Evolutionary conservation across 768 basidiomycete genomes (phyloP).

Genomic region (Hericium alpestre): DNA sequence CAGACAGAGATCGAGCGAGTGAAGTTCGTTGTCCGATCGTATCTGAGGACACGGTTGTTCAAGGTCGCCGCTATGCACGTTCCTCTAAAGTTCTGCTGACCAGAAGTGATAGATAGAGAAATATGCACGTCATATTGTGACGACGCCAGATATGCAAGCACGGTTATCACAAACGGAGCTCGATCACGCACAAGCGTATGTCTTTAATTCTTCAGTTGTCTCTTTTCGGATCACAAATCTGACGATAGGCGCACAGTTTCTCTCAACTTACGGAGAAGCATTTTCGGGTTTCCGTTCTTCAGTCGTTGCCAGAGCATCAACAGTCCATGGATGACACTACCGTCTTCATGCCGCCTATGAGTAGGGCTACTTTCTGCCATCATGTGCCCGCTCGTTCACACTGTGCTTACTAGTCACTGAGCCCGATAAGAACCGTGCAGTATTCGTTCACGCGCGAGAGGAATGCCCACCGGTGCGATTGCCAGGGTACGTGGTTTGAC

Average conservation of each 20-base stretch:
- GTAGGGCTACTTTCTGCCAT: constrained; percentile 24
- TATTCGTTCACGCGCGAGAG: constrained; percentile 71
- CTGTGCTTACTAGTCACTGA: constrained; percentile 43
- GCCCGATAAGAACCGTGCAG: constrained; percentile 67
- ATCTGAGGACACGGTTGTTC: constrained; percentile 73
- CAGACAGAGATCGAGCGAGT: constrained; percentile 92
- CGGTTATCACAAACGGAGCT: constrained; percentile 76
- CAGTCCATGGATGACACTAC: constrained; percentile 66
- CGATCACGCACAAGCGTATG: constrained; percentile 65
- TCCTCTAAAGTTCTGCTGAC: background rate
- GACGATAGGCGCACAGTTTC: constrained; percentile 37
- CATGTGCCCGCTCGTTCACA: constrained; percentile 1
- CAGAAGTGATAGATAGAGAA: constrained; percentile 63
- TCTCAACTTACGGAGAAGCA: constrained; percentile 69
- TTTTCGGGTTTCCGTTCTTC: constrained; percentile 69
- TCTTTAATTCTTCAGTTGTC: constrained; percentile 1
- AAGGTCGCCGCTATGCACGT: constrained; percentile 41
- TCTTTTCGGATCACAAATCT: background rate
- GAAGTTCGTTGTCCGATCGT: constrained; percentile 85
- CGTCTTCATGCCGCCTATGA: constrained; percentile 67
- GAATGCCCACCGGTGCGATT: constrained; percentile 56
- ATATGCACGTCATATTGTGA: constrained; percentile 69
- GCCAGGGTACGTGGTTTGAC: constrained; percentile 47
- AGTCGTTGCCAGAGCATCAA: constrained; percentile 70
- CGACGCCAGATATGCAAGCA: constrained; percentile 62